Evolutionary conservation across 192 early-diverging fungal species (phyloP).

Genomic region (Coemansia sp.): DNA sequence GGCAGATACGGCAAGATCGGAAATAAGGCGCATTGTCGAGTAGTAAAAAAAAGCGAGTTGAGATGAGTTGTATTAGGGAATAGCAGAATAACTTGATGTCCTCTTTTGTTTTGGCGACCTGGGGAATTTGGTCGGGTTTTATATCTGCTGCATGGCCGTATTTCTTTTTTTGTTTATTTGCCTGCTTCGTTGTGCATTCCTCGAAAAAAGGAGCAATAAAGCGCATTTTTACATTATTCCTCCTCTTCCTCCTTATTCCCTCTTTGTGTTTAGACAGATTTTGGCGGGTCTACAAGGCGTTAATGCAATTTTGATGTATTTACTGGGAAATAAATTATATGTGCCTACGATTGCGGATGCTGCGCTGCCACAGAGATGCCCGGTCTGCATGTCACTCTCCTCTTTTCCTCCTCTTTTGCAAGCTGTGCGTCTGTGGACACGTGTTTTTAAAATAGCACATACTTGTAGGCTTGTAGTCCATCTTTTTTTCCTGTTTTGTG

Average conservation of each 20-base stretch:
- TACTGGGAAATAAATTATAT: not conserved
- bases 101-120: not conserved
- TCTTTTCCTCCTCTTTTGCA: not conserved
- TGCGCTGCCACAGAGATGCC: not conserved
- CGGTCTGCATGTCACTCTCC: not conserved
- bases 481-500: not conserved
- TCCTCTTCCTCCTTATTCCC: not conserved
- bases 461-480: not conserved
- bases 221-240: not conserved
- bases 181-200: not conserved
- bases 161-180: not conserved
- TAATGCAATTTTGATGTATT: not conserved
- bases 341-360: not conserved
- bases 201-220: not conserved
- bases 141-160: not conserved
- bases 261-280: not conserved
- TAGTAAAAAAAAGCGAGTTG: not conserved
- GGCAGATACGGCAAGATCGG: slow-evolving; percentile 8
- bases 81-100: not conserved
- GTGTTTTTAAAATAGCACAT: not conserved
- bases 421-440: not conserved
- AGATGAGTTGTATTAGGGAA: not conserved
- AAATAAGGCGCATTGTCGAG: not conserved
- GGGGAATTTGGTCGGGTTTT: not conserved
- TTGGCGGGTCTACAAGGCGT: not conserved